phyloP scores from a whole-genome alignment of 2,329 filamentous ascomycete genomes.

The Colletotrichum karsti region DNA sequence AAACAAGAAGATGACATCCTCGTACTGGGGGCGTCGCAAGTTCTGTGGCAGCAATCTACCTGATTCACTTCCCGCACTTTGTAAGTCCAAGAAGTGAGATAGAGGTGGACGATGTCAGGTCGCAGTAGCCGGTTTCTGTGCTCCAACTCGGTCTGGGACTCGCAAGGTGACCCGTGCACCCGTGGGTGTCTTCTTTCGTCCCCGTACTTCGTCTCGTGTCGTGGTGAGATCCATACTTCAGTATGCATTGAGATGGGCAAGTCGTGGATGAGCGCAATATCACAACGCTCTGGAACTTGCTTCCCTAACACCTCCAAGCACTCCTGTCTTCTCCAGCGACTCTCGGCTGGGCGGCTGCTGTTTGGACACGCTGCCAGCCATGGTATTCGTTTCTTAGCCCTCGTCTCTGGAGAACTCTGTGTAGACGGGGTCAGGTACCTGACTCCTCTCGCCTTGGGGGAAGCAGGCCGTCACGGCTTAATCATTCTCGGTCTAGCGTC shows the following conservation, averaged over 20 bases:
- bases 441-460: slow-evolving; percentile 4
- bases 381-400: neutral
- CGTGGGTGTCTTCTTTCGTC: slow-evolving; percentile 7
- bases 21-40: neutral
- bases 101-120: neutral
- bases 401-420: slow-evolving; percentile 21
- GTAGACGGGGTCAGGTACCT: slow-evolving; percentile 21
- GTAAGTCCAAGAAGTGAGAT: neutral
- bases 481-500: slow-evolving; percentile 19
- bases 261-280: slow-evolving; percentile 15
- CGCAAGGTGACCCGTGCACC: slow-evolving; percentile 9
- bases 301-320: no score
- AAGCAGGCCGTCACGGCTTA: slow-evolving; percentile 20
- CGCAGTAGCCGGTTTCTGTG: neutral
- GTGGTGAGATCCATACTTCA: neutral
- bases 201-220: slow-evolving; percentile 19
- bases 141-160: neutral
- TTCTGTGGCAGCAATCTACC: neutral
- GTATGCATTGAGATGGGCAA: slow-evolving; percentile 10
- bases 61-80: neutral
- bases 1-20: neutral
- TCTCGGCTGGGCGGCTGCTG: neutral
- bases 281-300: no score
- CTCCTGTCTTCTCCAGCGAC: neutral
- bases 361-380: slow-evolving; percentile 19